Base-by-base conservation (phyloP, 257 asterid species). In the Solanum infundibuliforme region DNA sequence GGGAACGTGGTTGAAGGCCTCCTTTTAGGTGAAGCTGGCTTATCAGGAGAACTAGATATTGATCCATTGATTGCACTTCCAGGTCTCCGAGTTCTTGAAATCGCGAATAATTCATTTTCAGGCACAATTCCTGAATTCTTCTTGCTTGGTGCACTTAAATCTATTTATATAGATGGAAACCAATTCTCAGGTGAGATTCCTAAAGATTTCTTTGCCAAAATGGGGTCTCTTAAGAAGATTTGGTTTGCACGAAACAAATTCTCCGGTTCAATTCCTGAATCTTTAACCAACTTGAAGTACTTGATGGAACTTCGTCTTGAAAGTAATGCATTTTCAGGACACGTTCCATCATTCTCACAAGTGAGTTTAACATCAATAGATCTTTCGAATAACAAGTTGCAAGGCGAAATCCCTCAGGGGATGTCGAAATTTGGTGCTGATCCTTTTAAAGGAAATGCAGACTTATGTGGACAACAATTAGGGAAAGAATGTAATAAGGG, bases 361-460 rank as follows among this genome's bases (percentile, higher is more conserved):
- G 87, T 83, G 39, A 86, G 95, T 8, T 71, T 96, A 21, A 48
- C 72, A 23, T 74, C 23, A 0, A 14, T 95, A 14, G 88, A 94
- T 87, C 9, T 97, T 0, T 90, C 97, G 0, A 7, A 87, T 90
- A 97, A 97, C 43, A 92, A 88, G 16, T 74, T 97, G 27, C 92
- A 97, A 14, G 99, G 99, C 0, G 95, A 93, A 90, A 91, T 97
- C 86, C 99, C 99, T 23, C 69, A 72, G 66, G 74, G 21, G 85
- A 87, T 94, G 94, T 77, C 93, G 9, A 93, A 90, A 81, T 96
- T 94, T 48, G 92, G 93, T 3, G 86, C 87, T 2, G 27, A 68
- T 32, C 74, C 94, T 2, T 97, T 95, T 12, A 91, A 86, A 21
- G 98, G 94, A 25, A 97, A 97, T 79, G 86, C 89, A 0, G 93